A percentile compares a stretch with the other conserved stretches of the same genome.
phyloP scores from a whole-genome alignment of 208 protist genomes.

The Angomonas deanei region DNA sequence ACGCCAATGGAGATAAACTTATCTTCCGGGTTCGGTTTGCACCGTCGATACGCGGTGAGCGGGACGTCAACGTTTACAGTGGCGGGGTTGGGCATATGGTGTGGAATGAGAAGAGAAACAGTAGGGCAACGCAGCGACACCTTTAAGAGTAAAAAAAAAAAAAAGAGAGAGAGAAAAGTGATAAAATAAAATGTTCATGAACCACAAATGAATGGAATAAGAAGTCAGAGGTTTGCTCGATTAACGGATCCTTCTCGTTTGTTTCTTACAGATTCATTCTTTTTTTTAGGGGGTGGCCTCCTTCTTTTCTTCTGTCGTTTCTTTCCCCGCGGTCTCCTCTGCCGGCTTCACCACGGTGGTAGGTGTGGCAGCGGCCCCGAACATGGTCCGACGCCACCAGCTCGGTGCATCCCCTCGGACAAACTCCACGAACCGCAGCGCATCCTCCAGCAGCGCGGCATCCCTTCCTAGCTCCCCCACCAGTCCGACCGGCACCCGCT shows the following conservation, averaged over 20 bases:
- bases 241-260: neutral
- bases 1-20: conserved; percentile 36
- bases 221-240: too few relatives aligned
- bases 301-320: neutral
- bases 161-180: neutral
- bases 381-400: conserved; percentile 51
- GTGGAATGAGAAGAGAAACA: neutral
- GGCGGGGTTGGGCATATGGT: too few relatives aligned
- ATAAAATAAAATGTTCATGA: neutral
- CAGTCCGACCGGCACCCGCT: conserved; percentile 53
- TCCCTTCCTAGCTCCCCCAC: conserved; percentile 79
- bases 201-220: neutral
- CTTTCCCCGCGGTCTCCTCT: neutral
- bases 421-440: conserved; percentile 76
- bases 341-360: neutral
- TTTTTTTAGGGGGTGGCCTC: neutral
- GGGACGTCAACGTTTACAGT: too few relatives aligned
- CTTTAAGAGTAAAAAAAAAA: neutral
- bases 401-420: conserved; percentile 60
- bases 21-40: conserved; percentile 32
- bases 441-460: conserved; percentile 78
- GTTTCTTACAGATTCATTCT: neutral
- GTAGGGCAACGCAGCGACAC: neutral
- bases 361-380: conserved; percentile 3
- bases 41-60: neutral